Evolutionary conservation across 2,329 filamentous ascomycete species (phyloP).

Genomic region (Rhynchosporium graminicola): DNA sequence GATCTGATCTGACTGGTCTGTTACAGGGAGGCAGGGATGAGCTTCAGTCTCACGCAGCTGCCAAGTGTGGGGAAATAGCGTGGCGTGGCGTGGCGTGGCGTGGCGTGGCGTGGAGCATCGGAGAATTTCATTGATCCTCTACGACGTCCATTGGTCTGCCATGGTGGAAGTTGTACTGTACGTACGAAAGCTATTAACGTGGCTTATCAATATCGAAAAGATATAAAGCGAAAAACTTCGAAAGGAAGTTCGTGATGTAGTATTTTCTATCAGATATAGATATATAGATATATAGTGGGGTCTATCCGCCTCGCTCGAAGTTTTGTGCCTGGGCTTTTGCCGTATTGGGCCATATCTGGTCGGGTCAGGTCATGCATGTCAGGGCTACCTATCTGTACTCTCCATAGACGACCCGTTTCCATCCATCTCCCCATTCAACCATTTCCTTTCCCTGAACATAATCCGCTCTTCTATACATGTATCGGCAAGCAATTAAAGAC

Average conservation of each 20-base stretch:
- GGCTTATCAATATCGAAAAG: no score
- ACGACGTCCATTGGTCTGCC: neutral
- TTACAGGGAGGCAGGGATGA: neutral
- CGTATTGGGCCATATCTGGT: no score
- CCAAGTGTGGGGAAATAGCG: slow-evolving; percentile 15
- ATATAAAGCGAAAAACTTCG: no score
- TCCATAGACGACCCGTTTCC: neutral
- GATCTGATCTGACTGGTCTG: no score
- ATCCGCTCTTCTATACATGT: neutral
- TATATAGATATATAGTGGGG: no score
- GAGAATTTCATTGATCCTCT: slow-evolving; percentile 11
- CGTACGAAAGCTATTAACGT: no score
- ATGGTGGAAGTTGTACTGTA: neutral
- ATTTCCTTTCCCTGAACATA: neutral
- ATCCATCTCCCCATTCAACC: neutral
- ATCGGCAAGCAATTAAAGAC: neutral
- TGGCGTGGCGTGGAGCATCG: neutral
- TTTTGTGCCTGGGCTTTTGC: no score
- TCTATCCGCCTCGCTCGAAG: no score
- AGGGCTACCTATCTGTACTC: neutral
- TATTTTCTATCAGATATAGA: no score
- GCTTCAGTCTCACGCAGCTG: neutral
- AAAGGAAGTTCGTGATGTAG: no score
- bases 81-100: neutral
- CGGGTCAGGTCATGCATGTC: no score